A percentile compares a stretch with the other conserved stretches of the same genome.
phyloP scores from a whole-genome alignment of 2,329 filamentous ascomycete genomes.

The Ilyonectria sp. region DNA sequence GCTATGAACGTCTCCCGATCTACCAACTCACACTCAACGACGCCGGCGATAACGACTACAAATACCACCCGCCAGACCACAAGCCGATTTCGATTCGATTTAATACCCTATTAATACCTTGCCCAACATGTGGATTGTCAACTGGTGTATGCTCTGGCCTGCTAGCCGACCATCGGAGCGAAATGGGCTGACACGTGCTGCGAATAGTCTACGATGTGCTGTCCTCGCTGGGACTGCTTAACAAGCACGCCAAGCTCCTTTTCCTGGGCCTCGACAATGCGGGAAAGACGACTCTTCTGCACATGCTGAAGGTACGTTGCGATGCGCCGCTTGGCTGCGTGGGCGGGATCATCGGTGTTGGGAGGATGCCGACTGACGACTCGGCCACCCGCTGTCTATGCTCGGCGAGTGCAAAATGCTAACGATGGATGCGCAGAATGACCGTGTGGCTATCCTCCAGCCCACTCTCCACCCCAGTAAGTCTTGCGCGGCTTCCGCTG shows the following conservation, averaged over 20 bases:
- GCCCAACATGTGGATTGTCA: constrained; percentile 88
- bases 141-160: constrained; percentile 83
- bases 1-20: constrained; percentile 40
- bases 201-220: constrained; percentile 85
- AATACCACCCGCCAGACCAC: constrained; percentile 31
- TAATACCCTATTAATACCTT: constrained; percentile 44
- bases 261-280: constrained; percentile 96
- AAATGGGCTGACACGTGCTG: constrained; percentile 53
- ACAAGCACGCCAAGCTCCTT: constrained; percentile 96
- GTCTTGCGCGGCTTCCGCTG: constrained; percentile 51
- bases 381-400: constrained; percentile 8
- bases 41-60: constrained; percentile 46
- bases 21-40: constrained; percentile 41
- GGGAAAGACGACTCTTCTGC: constrained; percentile 92
- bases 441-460: constrained; percentile 91
- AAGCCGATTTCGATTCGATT: constrained; percentile 36
- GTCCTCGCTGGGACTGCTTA: constrained; percentile 87
- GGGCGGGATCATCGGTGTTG: constrained; percentile 14
- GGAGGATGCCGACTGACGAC: constrained; percentile 16
- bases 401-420: constrained; percentile 37
- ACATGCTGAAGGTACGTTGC: constrained; percentile 89
- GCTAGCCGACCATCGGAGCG: constrained; percentile 25
- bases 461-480: constrained; percentile 92
- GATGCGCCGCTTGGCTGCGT: not conserved
- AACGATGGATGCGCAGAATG: constrained; percentile 73